Evolutionary conservation across 2,329 filamentous ascomycete genomes (phyloP), one percentile per base, ranked within the genome.

Genomic region (Neopestalotiopsis rosae): DNA sequence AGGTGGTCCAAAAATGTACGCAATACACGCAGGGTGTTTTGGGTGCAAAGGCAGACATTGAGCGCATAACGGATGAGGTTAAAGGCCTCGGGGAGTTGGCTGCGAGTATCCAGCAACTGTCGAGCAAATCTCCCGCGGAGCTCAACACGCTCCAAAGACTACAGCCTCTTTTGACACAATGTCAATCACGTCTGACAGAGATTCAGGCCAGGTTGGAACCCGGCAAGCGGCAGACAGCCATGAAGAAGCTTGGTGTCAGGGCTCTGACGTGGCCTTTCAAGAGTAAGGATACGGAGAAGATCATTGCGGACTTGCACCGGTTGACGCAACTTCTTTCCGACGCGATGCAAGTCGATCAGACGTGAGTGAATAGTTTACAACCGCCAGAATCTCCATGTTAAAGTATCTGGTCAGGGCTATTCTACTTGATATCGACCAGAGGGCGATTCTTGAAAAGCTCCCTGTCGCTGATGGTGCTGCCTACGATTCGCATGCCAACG

Each of bases 211-310:
- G 74, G 65, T 71, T 81, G 2, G 64, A 71, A 20, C 75, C 74
- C 58, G 56, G 69, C 7, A 73, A 65, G 24, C 61, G 20, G 5
- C 70, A 75, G 9, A 79, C 77, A 66, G 61, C 69, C 0, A 81
- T 81, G 76, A 75, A 71, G 34, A 72, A 72, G n/a, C 64, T 78
- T 61, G 76, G 79, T 38, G 32, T 79, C 12, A 76, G 77, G 68
- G 75, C 79, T 59, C 72, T 83, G 14, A 82, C 78, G 72, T 83
- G 80, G 81, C 81, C 80, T 3, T 78, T 82, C 58, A 72, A 75
- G 34, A 80, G 76, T 57, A 76, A 79, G 57, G 74, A 82, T 61
- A 74, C 81, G 38, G 66, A 52, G 24, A 65, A 17, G 24, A 49
- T 49, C 3, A 10, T 65, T 1, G 5, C 1, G 13, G 32, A 49